These are phyloP conservation scores for Papiliotrema flavescens DNA, from an alignment of 1,284 basidiomycete genomes.

Conservation along the genomic window DNA sequence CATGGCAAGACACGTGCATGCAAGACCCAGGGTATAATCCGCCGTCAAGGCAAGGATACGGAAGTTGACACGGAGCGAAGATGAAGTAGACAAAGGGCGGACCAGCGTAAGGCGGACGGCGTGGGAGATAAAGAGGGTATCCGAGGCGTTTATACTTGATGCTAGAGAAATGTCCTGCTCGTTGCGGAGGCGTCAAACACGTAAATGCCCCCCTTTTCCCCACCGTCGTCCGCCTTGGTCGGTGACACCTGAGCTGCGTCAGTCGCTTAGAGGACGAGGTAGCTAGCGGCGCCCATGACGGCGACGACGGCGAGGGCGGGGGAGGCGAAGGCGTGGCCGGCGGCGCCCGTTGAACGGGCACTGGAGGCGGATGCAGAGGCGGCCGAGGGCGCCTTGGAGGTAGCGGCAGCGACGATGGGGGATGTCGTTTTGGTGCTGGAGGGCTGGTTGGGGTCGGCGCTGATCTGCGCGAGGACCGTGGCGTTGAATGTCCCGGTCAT, in stretches of 20 bases:
- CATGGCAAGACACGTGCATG: not conserved
- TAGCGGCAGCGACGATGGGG: not conserved
- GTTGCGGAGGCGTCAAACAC: not conserved
- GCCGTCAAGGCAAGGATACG: not conserved
- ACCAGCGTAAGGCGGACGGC: not conserved
- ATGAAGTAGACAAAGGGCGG: not conserved
- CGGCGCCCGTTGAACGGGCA: slow-evolving; percentile 7
- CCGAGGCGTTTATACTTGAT: too few species aligned
- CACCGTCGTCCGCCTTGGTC: not conserved
- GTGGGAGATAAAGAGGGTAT: too few species aligned
- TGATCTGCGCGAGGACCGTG: slow-evolving; percentile 31
- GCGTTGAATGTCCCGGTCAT: slow-evolving; percentile 48
- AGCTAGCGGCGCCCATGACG: slow-evolving; percentile 22
- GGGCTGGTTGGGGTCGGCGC: slow-evolving; percentile 11
- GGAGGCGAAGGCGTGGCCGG: slow-evolving; percentile 10
- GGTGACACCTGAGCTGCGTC: not conserved
- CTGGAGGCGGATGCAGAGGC: not conserved
- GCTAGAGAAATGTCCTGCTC: not conserved
- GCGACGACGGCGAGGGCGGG: slow-evolving; percentile 20
- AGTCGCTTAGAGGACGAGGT: slow-evolving; percentile 21
- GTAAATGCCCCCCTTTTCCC: not conserved
- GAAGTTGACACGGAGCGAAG: not conserved
- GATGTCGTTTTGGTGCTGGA: slow-evolving; percentile 3
- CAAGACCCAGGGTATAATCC: not conserved
- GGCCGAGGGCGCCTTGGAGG: not conserved